A percentile compares a stretch with the other conserved stretches of the same genome.
Evolutionary conservation across 345 rosid genomes (phyloP).

Genomic region (Gossypium bickii): DNA sequence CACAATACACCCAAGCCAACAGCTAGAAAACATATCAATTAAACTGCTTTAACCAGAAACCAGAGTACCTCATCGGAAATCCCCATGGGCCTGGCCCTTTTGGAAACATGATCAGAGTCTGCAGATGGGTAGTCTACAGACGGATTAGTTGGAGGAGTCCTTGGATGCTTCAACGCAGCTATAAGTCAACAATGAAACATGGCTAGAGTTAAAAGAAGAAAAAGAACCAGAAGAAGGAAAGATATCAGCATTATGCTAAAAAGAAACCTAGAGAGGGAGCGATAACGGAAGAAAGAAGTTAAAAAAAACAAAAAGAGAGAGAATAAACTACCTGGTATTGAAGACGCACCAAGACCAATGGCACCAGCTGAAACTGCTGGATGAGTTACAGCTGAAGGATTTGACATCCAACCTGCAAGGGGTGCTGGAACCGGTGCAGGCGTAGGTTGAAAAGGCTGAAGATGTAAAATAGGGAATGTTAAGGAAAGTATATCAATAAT

Average conservation of each 20-base stretch:
- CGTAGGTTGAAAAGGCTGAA: constrained; percentile 88
- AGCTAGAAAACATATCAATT: background rate
- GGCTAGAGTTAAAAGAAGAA: constrained; percentile 13
- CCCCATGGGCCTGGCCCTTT: constrained; percentile 91
- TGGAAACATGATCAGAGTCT: constrained; percentile 84
- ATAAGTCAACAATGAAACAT: constrained; percentile 22
- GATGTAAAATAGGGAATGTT: constrained; percentile 27
- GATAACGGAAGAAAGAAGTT: background rate
- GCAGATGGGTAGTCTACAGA: constrained; percentile 80
- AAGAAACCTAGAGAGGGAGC: background rate
- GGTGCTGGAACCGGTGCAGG: constrained; percentile 79
- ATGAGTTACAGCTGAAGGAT: constrained; percentile 76
- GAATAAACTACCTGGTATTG: constrained; percentile 58
- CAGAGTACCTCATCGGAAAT: constrained; percentile 76
- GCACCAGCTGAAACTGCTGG: constrained; percentile 83
- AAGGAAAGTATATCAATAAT: constrained; percentile 11
- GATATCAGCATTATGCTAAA: background rate
- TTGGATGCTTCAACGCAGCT: constrained; percentile 97
- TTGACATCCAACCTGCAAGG: constrained; percentile 99
- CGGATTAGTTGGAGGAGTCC: constrained; percentile 87
- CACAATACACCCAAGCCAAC: background rate
- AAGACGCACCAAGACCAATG: constrained; percentile 82
- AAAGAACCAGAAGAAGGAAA: background rate
- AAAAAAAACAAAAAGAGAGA: background rate
- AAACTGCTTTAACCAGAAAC: constrained; percentile 8